Percentiles rank a stretch among this genome's conserved stretches.
Conservation (phyloP, 1,139 yeast species). For the Diutina sp. region DNA sequence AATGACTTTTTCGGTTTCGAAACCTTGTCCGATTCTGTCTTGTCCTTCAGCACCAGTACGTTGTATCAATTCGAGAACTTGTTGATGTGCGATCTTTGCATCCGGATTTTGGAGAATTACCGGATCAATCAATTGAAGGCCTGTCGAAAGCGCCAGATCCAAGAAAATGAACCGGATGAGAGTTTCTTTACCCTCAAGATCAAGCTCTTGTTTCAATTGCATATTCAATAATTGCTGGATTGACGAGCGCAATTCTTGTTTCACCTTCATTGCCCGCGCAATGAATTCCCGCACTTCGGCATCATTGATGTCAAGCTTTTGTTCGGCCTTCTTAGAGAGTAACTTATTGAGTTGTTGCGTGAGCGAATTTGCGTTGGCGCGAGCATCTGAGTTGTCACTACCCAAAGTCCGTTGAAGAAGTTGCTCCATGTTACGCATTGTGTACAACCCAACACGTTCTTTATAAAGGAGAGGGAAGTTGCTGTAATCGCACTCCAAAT, state of each 20-base stretch:
- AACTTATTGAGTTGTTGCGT: neutral
- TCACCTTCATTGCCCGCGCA: conserved; percentile 26
- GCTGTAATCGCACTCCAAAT: conserved; percentile 27
- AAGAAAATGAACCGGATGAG: conserved; percentile 53
- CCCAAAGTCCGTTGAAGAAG: conserved; percentile 8
- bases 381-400: neutral
- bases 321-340: neutral
- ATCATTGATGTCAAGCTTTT: neutral
- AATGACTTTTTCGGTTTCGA: neutral
- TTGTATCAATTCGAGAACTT: conserved; percentile 14
- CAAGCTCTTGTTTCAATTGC: conserved; percentile 40
- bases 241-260: conserved; percentile 35
- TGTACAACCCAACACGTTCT: conserved; percentile 49
- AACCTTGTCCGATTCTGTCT: neutral
- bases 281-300: conserved; percentile 19
- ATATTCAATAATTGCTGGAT: conserved; percentile 45
- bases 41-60: neutral
- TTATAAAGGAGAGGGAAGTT: conserved; percentile 30
- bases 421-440: conserved; percentile 61
- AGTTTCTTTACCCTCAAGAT: conserved; percentile 61
- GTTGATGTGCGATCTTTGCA: neutral
- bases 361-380: neutral
- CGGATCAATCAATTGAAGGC: conserved; percentile 36
- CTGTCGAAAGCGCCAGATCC: conserved; percentile 60
- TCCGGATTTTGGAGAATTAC: neutral